Evolutionary conservation across 139 green algal genomes (phyloP).

Genomic region (Spirogloea muscicola): DNA sequence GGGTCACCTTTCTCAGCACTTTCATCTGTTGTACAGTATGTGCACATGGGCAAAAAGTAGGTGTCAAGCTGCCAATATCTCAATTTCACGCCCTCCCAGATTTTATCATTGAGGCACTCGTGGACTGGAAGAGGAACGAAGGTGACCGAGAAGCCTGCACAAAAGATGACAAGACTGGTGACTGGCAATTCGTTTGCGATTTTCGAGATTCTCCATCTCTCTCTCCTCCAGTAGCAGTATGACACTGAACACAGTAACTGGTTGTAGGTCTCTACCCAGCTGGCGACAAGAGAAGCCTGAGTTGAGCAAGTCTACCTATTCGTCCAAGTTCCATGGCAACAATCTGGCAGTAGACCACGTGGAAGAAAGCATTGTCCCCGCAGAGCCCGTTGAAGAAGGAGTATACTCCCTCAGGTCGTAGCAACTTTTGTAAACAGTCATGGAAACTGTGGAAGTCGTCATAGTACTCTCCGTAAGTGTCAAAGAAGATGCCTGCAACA

Average conservation of each 20-base stretch:
- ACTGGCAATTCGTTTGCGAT: too few relatives aligned
- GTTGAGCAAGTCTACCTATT: too few relatives aligned
- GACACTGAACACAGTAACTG: too few relatives aligned
- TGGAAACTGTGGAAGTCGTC: conserved; percentile 72
- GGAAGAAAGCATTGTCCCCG: conserved; percentile 79
- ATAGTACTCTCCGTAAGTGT: conserved; percentile 91
- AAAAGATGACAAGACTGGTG: too few relatives aligned
- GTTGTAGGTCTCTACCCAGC: too few relatives aligned
- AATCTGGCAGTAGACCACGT: conserved; percentile 72
- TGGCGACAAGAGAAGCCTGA: too few relatives aligned
- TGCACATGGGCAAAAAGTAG: conserved; percentile 31
- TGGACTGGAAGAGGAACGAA: conserved; percentile 71
- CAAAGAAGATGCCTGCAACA: conserved; percentile 93
- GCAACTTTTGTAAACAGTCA: conserved; percentile 62
- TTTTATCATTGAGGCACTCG: conserved; percentile 36
- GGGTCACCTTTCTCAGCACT: too few relatives aligned
- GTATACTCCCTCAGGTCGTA: conserved; percentile 77
- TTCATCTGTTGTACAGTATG: too few relatives aligned
- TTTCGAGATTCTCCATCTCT: too few relatives aligned
- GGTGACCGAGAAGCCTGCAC: conserved; percentile 45
- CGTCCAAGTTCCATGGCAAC: too few relatives aligned
- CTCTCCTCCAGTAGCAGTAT: too few relatives aligned
- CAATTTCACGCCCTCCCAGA: conserved; percentile 72
- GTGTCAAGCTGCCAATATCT: conserved; percentile 40
- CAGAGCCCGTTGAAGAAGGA: conserved; percentile 91